Evolutionary conservation across 2,329 filamentous ascomycete genomes (phyloP).

Genomic region (Colletotrichum falcatum): DNA sequence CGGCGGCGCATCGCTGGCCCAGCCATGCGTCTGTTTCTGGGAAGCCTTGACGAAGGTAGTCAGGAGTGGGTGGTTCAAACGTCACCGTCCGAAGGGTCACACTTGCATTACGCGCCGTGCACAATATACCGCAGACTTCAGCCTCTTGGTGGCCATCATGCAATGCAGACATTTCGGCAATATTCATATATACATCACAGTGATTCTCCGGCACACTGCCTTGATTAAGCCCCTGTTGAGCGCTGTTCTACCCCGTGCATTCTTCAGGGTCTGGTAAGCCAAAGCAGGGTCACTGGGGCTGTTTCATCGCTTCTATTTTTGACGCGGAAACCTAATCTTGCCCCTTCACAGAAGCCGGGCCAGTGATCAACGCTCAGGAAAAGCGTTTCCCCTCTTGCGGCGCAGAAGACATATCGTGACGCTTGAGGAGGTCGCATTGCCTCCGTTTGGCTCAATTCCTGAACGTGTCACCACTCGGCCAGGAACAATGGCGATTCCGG

Average conservation of each 20-base stretch:
- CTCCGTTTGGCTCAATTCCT: background rate
- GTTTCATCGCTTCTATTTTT: slow-evolving; percentile 2
- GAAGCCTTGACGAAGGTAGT: background rate
- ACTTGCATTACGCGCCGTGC: too few relatives aligned
- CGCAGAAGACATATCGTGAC: background rate
- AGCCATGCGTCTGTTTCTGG: slow-evolving; percentile 16
- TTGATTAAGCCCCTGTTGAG: background rate
- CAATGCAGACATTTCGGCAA: background rate
- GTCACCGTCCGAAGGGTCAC: background rate
- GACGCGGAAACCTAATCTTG: background rate
- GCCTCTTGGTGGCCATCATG: background rate
- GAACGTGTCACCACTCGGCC: background rate
- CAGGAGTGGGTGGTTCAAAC: background rate
- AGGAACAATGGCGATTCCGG: background rate
- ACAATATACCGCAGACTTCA: slow-evolving; percentile 1
- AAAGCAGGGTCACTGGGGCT: background rate
- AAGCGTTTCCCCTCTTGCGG: background rate
- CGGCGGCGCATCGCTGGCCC: background rate
- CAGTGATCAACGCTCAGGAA: background rate
- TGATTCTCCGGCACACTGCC: background rate
- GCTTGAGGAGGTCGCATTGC: background rate
- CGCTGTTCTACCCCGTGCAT: background rate
- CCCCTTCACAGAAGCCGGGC: background rate
- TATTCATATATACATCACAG: background rate
- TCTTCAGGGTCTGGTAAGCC: background rate